A percentile compares a stretch with the other conserved stretches of the same genome.
Evolutionary conservation across 768 basidiomycete species (phyloP).

Genomic region (Lactarius hatsudake): DNA sequence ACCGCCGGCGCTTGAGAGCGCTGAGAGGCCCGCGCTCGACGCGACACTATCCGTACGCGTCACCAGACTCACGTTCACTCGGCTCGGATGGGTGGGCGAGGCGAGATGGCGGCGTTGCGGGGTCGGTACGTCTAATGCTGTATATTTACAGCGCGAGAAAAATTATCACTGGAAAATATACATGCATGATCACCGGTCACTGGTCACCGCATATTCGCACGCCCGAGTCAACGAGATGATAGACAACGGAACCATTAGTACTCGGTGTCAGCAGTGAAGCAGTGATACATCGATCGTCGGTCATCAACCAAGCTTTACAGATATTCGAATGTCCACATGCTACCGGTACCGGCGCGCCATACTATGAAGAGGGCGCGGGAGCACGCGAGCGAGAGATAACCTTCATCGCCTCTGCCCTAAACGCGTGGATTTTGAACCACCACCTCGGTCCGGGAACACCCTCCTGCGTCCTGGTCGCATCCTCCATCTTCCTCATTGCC

Average conservation of each 20-base stretch:
- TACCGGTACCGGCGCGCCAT: no score
- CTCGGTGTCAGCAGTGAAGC: no score
- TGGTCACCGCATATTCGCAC: no score
- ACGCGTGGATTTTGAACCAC: background rate
- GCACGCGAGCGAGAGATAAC: background rate
- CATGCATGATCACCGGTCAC: background rate
- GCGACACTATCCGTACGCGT: constrained; percentile 45
- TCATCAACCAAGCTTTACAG: no score
- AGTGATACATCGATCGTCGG: no score
- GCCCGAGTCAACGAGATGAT: background rate
- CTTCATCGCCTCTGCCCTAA: background rate
- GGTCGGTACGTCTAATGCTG: background rate
- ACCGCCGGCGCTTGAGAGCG: constrained; percentile 38
- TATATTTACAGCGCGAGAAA: background rate
- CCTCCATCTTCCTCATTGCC: no score
- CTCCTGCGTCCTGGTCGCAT: no score
- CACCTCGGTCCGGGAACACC: no score
- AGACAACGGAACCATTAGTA: no score
- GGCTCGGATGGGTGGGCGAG: constrained; percentile 8
- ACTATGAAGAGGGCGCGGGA: background rate
- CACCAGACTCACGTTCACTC: constrained; percentile 49
- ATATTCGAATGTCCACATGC: no score
- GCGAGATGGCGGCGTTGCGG: no score
- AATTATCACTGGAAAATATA: background rate
- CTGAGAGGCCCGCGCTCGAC: constrained; percentile 48